These are phyloP conservation scores for Ceratocystis eucalypticola DNA, from an alignment of 2,329 filamentous ascomycete genomes.

Conservation along the genomic window DNA sequence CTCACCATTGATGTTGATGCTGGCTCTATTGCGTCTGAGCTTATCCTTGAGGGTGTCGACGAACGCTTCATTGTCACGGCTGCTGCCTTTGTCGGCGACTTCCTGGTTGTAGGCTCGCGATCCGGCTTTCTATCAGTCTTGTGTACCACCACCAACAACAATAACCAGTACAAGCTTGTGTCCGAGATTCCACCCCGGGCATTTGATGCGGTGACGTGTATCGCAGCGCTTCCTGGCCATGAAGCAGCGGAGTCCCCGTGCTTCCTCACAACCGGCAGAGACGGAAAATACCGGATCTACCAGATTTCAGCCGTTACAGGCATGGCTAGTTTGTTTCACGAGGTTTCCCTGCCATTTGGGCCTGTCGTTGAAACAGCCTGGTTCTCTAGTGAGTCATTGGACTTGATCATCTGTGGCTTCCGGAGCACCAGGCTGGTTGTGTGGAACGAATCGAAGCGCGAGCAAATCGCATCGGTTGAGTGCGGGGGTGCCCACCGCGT, in stretches of 20 bases:
- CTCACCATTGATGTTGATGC: slow-evolving; percentile 29
- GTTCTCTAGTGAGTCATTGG: slow-evolving; percentile 34
- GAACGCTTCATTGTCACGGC: slow-evolving; percentile 38
- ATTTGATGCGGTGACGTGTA: slow-evolving; percentile 53
- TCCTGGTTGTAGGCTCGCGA: slow-evolving; percentile 42
- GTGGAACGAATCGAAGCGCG: slow-evolving; percentile 60
- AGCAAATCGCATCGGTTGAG: slow-evolving; percentile 56
- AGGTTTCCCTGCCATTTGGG: slow-evolving; percentile 55
- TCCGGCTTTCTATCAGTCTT: slow-evolving; percentile 36
- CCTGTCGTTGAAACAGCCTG: slow-evolving; percentile 63
- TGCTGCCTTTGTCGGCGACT: slow-evolving; percentile 29
- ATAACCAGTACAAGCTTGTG: slow-evolving; percentile 12
- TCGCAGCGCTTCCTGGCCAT: slow-evolving; percentile 35
- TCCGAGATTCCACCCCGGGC: slow-evolving; percentile 15
- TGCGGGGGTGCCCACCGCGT: slow-evolving; percentile 76
- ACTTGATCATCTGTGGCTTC: slow-evolving; percentile 69
- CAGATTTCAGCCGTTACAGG: slow-evolving; percentile 25
- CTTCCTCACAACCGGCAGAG: slow-evolving; percentile 60
- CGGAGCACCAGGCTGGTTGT: slow-evolving; percentile 64
- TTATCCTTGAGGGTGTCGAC: slow-evolving; percentile 30
- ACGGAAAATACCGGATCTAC: slow-evolving; percentile 62
- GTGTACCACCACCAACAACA: slow-evolving; percentile 9
- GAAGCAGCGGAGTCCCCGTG: slow-evolving; percentile 25
- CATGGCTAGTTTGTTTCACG: slow-evolving; percentile 42
- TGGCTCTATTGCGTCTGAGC: slow-evolving; percentile 24